Evolutionary conservation across 1,139 yeast species (phyloP).

Genomic region (Kodamaea sp.): DNA sequence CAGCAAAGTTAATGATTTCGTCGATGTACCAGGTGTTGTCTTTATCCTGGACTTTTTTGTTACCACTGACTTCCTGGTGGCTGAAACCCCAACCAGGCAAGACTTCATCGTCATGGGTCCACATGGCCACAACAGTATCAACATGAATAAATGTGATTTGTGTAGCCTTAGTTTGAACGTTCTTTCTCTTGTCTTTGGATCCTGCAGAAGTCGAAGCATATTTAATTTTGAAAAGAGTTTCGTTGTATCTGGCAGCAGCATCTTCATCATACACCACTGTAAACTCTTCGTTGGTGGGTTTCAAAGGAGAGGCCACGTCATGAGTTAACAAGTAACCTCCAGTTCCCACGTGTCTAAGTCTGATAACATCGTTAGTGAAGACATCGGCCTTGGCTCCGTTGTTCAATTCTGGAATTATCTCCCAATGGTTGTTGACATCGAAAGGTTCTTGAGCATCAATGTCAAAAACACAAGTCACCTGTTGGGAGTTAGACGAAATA

Average conservation of each 20-base stretch:
- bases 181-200: constrained; percentile 48
- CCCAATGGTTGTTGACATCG: constrained; percentile 83
- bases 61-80: constrained; percentile 95
- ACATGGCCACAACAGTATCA: constrained; percentile 88
- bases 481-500: constrained; percentile 92
- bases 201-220: constrained; percentile 45
- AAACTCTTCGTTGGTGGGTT: constrained; percentile 24
- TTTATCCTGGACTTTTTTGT: constrained; percentile 69
- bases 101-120: constrained; percentile 83
- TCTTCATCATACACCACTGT: constrained; percentile 57
- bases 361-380: constrained; percentile 64
- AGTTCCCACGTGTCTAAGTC: constrained; percentile 82
- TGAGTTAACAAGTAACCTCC: constrained; percentile 81
- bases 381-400: constrained; percentile 26
- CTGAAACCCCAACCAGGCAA: constrained; percentile 94
- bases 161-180: constrained; percentile 69
- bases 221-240: constrained; percentile 78
- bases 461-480: constrained; percentile 70
- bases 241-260: constrained; percentile 59
- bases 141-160: constrained; percentile 73
- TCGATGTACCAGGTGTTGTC: constrained; percentile 79
- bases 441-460: constrained; percentile 24
- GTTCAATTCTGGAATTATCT: constrained; percentile 63
- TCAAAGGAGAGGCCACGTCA: constrained; percentile 79
- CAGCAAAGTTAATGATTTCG: constrained; percentile 58